Base-by-base conservation (phyloP, 1,284 basidiomycete species). In the Puccinia coronata region DNA sequence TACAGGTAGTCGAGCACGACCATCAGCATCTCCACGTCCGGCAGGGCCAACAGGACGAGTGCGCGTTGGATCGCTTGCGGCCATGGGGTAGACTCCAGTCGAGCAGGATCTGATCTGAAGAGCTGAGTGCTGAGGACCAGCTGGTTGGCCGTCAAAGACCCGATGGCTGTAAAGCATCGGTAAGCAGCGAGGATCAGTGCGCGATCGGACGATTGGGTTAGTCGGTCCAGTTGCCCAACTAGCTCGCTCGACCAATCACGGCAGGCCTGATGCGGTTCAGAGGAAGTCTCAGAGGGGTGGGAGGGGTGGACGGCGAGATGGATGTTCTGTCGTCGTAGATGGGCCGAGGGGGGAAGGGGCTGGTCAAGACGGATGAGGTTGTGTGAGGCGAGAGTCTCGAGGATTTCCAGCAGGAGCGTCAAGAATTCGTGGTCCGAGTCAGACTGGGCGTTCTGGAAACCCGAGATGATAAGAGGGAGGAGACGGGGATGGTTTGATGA, bases 351-450 rank as follows among this genome's bases (percentile, higher is more conserved):
- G 6, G 49, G 47, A 31, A 72, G 6, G 49, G 47, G 47, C 34
- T 51, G 76, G 53, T 67, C 61, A 49, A 78, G 76, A 25, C 51
- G 63, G 28, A 71, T 47, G 41, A 65, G 61, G 28, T 43, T 43
- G 20, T 71, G 77, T 43, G 67, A 25, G 36, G 65, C 25, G 16
- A 71, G 53, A 47, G 92, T 92, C 84, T 92, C 91, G 80, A 94
- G 87, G 84, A 90, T 90, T 78, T 91, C 92, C 39, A 92, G 92
- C 41, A 95, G 47, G n/a, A 71, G 55, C 34, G 41, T 28, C 2
- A 71, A 0, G 39, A 43, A 71, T 43, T 80, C 77, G 36, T 70
- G 67, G 57, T 80, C 51, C 12, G 43, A 51, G 51, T 78, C 61
- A 9, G 39, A 28, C 14, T 78, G 16, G 18, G 47, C 16, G 31